A percentile compares a stretch with the other conserved stretches of the same genome.
Evolutionary conservation across 2,329 filamentous ascomycete species (phyloP).

Genomic region (Xylariaceae sp.): DNA sequence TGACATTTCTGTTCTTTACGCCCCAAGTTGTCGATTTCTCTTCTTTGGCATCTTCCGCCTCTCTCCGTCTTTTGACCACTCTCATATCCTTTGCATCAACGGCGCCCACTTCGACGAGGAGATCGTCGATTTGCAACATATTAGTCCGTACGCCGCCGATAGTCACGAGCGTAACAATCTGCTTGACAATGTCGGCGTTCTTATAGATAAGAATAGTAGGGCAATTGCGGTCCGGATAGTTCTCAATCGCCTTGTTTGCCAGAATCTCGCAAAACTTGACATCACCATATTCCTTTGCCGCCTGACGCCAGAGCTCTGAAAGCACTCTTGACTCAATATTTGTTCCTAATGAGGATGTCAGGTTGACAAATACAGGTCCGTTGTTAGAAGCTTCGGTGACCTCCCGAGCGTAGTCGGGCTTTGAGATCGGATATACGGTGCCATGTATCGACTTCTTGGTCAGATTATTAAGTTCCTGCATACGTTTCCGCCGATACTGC

Average conservation of each 20-base stretch:
- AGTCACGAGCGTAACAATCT: constrained; percentile 82
- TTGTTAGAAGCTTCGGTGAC: constrained; percentile 85
- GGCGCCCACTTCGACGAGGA: constrained; percentile 78
- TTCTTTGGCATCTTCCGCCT: constrained; percentile 56
- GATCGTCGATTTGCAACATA: constrained; percentile 69
- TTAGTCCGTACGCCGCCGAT: constrained; percentile 66
- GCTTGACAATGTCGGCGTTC: constrained; percentile 85
- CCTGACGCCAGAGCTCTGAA: constrained; percentile 77
- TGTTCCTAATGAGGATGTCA: constrained; percentile 70
- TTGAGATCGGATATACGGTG: constrained; percentile 87
- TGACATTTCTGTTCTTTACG: constrained; percentile 46
- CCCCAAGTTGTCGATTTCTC: constrained; percentile 48
- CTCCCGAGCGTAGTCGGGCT: constrained; percentile 85
- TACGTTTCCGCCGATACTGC: constrained; percentile 78
- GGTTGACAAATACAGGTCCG: constrained; percentile 65
- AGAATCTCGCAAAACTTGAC: constrained; percentile 97
- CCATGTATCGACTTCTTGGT: constrained; percentile 76
- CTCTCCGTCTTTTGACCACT: constrained; percentile 56
- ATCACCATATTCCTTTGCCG: constrained; percentile 81
- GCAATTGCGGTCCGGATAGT: constrained; percentile 90
- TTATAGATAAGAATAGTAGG: constrained; percentile 90
- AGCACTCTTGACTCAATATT: constrained; percentile 83
- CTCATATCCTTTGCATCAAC: constrained; percentile 73
- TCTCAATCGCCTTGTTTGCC: constrained; percentile 88
- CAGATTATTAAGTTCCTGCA: constrained; percentile 72